phyloP scores from a whole-genome alignment of 176 grass and related monocot species.

The Neostapfia colusana region DNA sequence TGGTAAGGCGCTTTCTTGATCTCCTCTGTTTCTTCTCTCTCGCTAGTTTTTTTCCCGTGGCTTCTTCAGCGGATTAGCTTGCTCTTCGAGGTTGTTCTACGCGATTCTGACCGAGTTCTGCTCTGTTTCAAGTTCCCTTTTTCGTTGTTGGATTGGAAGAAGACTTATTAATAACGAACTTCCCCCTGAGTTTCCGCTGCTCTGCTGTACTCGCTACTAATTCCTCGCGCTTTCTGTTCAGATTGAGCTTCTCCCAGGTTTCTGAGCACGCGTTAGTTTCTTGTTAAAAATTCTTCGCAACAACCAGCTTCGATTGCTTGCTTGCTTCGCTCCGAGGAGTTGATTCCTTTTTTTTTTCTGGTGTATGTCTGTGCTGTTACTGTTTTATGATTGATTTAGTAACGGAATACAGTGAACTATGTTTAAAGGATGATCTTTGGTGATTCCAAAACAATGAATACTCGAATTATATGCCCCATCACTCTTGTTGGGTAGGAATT shows the following conservation, averaged over 20 bases:
- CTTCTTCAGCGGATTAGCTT: conserved; percentile 10
- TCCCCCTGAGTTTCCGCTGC: conserved; percentile 28
- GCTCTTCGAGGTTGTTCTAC: neutral
- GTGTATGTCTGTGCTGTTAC: neutral
- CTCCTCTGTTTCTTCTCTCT: conserved; percentile 12
- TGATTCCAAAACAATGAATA: neutral
- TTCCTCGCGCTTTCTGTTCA: conserved; percentile 20
- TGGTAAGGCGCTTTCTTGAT: conserved; percentile 49
- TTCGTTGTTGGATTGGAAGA: neutral
- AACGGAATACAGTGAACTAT: conserved; percentile 1
- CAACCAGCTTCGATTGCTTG: neutral
- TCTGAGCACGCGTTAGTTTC: neutral
- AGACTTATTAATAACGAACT: conserved; percentile 13
- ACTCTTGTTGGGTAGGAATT: neutral
- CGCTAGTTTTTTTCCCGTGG: neutral
- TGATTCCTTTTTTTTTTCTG: conserved; percentile 3
- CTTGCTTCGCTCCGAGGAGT: neutral
- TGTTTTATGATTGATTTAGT: neutral
- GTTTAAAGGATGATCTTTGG: neutral
- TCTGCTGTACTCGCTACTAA: neutral
- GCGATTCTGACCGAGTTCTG: neutral
- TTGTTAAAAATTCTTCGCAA: neutral
- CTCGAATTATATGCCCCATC: neutral
- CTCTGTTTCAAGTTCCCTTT: neutral
- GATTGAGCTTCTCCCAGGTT: conserved; percentile 1